phyloP scores from a whole-genome alignment of 768 basidiomycete genomes.

The Pholiota microspora region DNA sequence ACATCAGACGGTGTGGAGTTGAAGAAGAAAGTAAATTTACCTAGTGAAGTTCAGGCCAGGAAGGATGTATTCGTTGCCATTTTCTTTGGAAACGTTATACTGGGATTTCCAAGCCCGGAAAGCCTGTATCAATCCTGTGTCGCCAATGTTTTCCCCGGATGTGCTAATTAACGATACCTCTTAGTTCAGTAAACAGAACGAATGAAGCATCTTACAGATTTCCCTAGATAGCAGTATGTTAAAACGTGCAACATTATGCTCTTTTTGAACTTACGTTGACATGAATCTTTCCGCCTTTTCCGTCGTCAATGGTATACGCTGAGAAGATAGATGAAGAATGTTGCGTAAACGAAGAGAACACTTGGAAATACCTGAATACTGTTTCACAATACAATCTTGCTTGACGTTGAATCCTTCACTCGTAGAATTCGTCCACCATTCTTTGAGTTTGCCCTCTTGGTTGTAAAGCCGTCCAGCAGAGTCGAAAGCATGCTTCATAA shows the following conservation, averaged over 20 bases:
- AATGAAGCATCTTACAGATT: slow-evolving; percentile 53
- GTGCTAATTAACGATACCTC: slow-evolving; percentile 49
- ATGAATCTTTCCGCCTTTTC: slow-evolving; percentile 77
- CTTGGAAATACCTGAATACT: slow-evolving; percentile 66
- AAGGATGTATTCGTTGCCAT: slow-evolving; percentile 68
- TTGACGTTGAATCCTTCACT: slow-evolving; percentile 79
- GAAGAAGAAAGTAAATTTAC: slow-evolving; percentile 29
- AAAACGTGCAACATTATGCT: too few species aligned
- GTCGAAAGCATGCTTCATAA: slow-evolving; percentile 79
- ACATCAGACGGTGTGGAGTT: background rate
- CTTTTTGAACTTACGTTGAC: slow-evolving; percentile 80
- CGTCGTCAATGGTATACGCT: slow-evolving; percentile 85
- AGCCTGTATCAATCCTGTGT: slow-evolving; percentile 80
- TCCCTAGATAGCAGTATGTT: slow-evolving; percentile 44
- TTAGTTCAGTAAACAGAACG: background rate
- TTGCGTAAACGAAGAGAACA: background rate
- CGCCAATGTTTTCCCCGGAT: slow-evolving; percentile 90
- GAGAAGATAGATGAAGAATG: background rate
- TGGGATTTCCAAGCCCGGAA: slow-evolving; percentile 91
- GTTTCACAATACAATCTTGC: slow-evolving; percentile 87
- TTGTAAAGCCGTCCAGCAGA: slow-evolving; percentile 90
- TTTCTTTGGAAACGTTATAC: slow-evolving; percentile 53
- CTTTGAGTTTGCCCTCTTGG: slow-evolving; percentile 78
- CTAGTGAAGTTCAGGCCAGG: slow-evolving; percentile 80
- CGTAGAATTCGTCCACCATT: slow-evolving; percentile 94